Percentiles rank a stretch among this genome's conserved stretches.
phyloP scores from a whole-genome alignment of 2,329 filamentous ascomycete genomes.

The Mollisiaceae sp. region DNA sequence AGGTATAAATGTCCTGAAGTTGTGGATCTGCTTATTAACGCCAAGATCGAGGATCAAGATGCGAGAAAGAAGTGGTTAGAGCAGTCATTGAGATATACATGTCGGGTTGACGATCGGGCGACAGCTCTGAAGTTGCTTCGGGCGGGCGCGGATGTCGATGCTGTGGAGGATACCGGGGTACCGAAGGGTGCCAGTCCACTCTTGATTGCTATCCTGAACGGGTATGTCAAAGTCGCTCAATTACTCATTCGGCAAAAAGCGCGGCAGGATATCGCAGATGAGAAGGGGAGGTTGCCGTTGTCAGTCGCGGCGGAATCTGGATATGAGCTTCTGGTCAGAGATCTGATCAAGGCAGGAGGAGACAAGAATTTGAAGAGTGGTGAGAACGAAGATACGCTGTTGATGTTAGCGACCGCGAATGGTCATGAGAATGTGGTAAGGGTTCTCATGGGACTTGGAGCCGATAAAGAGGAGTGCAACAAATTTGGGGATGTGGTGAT shows the following conservation, averaged over 20 bases:
- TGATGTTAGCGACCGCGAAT: slow-evolving; percentile 21
- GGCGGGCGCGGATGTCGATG: slow-evolving; percentile 28
- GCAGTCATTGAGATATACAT: not conserved
- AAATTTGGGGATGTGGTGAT: slow-evolving; percentile 30
- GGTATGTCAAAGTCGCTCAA: slow-evolving; percentile 19
- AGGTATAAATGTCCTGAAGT: slow-evolving; percentile 19
- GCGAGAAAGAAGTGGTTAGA: slow-evolving; percentile 23
- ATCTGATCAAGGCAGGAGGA: slow-evolving; percentile 24
- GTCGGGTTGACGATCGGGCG: slow-evolving; percentile 15
- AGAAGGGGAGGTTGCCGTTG: slow-evolving; percentile 18
- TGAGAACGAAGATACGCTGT: slow-evolving; percentile 26
- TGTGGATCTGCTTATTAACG: slow-evolving; percentile 14
- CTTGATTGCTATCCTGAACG: slow-evolving; percentile 22
- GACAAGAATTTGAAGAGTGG: slow-evolving; percentile 26
- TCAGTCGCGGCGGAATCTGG: slow-evolving; percentile 20
- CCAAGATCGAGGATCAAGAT: slow-evolving; percentile 14
- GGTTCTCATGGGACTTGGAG: slow-evolving; percentile 22
- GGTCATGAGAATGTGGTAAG: slow-evolving; percentile 25
- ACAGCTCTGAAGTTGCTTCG: slow-evolving; percentile 20
- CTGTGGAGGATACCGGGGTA: slow-evolving; percentile 28
- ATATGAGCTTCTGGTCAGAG: slow-evolving; percentile 25
- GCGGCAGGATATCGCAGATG: slow-evolving; percentile 20
- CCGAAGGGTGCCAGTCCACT: slow-evolving; percentile 14
- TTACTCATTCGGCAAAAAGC: slow-evolving; percentile 23
- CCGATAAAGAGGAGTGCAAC: slow-evolving; percentile 20